Evolutionary conservation across 805 yeast genomes (phyloP).

Genomic region (Cyberlindnera xylosilytica): DNA sequence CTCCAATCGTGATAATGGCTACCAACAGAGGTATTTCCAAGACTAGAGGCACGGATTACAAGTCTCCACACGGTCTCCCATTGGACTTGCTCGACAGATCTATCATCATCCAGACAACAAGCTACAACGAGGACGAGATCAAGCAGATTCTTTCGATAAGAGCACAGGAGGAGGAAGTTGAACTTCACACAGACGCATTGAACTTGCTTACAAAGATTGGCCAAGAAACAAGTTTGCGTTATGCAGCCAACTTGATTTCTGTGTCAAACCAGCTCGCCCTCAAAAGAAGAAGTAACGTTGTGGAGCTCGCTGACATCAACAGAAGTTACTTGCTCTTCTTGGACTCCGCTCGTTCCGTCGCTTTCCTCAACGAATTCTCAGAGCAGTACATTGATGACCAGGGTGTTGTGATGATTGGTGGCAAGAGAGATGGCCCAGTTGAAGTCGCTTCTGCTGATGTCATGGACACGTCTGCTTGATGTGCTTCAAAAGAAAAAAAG

Average conservation of each 20-base stretch:
- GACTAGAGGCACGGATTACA: conserved; percentile 90
- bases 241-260: conserved; percentile 86
- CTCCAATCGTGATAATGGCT: conserved; percentile 98
- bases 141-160: conserved; percentile 83
- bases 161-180: conserved; percentile 92
- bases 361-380: conserved; percentile 69
- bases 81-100: conserved; percentile 91
- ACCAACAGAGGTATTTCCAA: conserved; percentile 94
- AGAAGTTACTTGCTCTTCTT: conserved; percentile 83
- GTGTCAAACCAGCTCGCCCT: conserved; percentile 85
- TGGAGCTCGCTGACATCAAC: conserved; percentile 80
- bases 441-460: conserved; percentile 28
- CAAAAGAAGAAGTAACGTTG: conserved; percentile 69
- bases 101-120: conserved; percentile 82
- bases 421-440: conserved; percentile 34
- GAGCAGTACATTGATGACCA: conserved; percentile 73
- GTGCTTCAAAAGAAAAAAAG: not conserved
- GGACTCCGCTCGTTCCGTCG: conserved; percentile 87
- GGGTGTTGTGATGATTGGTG: conserved; percentile 64
- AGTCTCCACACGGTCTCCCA: conserved; percentile 97
- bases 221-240: conserved; percentile 84
- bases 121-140: conserved; percentile 79
- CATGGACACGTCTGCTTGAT: conserved; percentile 37
- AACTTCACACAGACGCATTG: conserved; percentile 75
- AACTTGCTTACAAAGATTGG: conserved; percentile 88